Evolutionary conservation across 2,329 filamentous ascomycete species (phyloP), one percentile per base, ranked within the genome.

Genomic region (Colletotrichum echinochloae): DNA sequence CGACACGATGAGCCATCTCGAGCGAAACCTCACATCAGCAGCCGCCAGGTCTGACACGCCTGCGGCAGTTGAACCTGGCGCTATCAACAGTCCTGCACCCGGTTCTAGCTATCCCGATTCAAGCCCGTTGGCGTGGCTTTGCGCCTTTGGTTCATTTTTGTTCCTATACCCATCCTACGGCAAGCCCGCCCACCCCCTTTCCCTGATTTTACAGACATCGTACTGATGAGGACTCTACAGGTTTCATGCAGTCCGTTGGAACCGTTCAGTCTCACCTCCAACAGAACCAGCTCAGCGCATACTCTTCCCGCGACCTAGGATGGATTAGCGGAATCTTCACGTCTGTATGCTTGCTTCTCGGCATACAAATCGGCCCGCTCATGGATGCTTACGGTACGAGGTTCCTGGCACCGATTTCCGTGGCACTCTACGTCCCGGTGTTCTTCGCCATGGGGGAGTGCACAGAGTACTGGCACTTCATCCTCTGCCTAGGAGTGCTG

Each of bases 251-350:
- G 57, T 81, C 75, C 69, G 81, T 86, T 8, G 85, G 85, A n/a
- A 81, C 83, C 0, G 75, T 87, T 0, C 85, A 86, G 71, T 79
- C 84, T 52, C 84, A 86, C 59, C 79, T 85, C 33, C 79, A 79
- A 41, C 77, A 76, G 3, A 78, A 87, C 65, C 84, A 87, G 73
- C 78, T 87, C 1, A 75, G 78, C 0, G 70, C 74, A 9, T 85
- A 84, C 70, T 79, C 79, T 4, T 76, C 82, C 4, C 76, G 82
- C 4, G 81, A 86, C 49, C 79, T 87, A 0, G 85, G 84, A 26
- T 87, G 84, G 85, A 86, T 86, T 62, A 81, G 82, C 0, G 83
- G 84, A 1, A 72, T 85, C 5, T 82, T 85, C 41, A 80, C 82
- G 6, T 86, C 84, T 55, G 73, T 86, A 1, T 79, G 81, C 0